Evolutionary conservation across 352 stramenopile genomes (phyloP).

Genomic region (Salisapilia sapeloensis): DNA sequence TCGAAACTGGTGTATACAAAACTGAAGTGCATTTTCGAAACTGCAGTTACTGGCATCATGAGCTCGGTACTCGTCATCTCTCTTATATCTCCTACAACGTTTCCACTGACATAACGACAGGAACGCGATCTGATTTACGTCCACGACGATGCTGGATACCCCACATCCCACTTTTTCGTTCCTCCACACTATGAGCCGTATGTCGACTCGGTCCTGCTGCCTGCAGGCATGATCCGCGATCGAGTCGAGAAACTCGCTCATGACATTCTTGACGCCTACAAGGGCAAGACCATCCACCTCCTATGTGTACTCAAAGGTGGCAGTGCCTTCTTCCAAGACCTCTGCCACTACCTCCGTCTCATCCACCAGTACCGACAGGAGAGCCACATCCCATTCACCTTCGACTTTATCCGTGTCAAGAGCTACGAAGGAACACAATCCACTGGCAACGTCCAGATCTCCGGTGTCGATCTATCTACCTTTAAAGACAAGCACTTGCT

Average conservation of each 20-base stretch:
- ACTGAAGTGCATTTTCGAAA: too few species aligned
- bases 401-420: slow-evolving; percentile 91
- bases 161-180: slow-evolving; percentile 68
- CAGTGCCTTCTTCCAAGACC: slow-evolving; percentile 80
- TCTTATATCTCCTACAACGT: too few species aligned
- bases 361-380: slow-evolving; percentile 82
- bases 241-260: slow-evolving; percentile 85
- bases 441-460: slow-evolving; percentile 86
- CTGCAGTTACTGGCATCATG: too few species aligned
- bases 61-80: too few species aligned
- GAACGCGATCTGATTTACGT: too few species aligned
- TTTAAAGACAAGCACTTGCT: slow-evolving; percentile 86
- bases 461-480: slow-evolving; percentile 63
- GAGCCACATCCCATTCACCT: slow-evolving; percentile 83
- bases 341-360: slow-evolving; percentile 67
- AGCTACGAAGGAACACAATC: slow-evolving; percentile 88
- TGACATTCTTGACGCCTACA: slow-evolving; percentile 82
- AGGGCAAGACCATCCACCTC: slow-evolving; percentile 80
- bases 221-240: slow-evolving; percentile 80
- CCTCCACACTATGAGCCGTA: slow-evolving; percentile 67
- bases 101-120: too few species aligned
- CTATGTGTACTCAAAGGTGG: slow-evolving; percentile 86
- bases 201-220: slow-evolving; percentile 79
- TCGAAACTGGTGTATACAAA: too few species aligned
- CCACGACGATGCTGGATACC: slow-evolving; percentile 29